Conservation (phyloP, 768 basidiomycete genomes). For the Cystoderma amianthinum region DNA sequence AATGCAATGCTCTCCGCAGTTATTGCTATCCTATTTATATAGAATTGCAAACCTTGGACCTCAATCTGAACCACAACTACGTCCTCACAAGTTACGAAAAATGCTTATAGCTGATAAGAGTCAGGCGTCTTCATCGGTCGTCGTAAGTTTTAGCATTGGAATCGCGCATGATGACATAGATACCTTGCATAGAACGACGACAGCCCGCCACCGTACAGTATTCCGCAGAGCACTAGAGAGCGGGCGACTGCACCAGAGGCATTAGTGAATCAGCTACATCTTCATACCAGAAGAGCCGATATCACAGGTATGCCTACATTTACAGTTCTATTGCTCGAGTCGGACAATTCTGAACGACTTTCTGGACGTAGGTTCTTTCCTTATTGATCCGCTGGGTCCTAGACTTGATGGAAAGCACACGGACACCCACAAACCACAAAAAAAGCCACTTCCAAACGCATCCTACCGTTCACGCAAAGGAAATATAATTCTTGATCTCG, state of each 20-base stretch:
- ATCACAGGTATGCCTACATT: conserved; percentile 20
- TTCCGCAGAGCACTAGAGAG: not conserved
- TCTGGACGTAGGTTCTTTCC: conserved; percentile 28
- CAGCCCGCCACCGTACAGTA: conserved; percentile 17
- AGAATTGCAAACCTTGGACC: too few species aligned
- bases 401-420: conserved; percentile 12
- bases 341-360: not conserved
- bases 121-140: too few species aligned
- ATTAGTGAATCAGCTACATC: conserved; percentile 23
- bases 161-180: too few species aligned
- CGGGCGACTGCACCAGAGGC: not conserved
- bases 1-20: too few species aligned
- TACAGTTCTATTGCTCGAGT: not conserved
- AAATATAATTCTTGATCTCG: conserved; percentile 27
- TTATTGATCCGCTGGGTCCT: conserved; percentile 29
- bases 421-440: conserved; percentile 16
- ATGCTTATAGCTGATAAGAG: too few species aligned
- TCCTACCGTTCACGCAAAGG: conserved; percentile 36
- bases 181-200: conserved; percentile 7
- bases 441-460: conserved; percentile 22
- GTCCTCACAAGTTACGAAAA: too few species aligned
- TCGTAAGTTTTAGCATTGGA: too few species aligned
- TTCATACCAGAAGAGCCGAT: conserved; percentile 19
- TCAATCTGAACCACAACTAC: too few species aligned
- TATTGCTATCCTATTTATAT: too few species aligned